Percentiles rank a stretch among this genome's conserved stretches.
Conservation (phyloP, 768 basidiomycete genomes). For the Bullera alba region DNA sequence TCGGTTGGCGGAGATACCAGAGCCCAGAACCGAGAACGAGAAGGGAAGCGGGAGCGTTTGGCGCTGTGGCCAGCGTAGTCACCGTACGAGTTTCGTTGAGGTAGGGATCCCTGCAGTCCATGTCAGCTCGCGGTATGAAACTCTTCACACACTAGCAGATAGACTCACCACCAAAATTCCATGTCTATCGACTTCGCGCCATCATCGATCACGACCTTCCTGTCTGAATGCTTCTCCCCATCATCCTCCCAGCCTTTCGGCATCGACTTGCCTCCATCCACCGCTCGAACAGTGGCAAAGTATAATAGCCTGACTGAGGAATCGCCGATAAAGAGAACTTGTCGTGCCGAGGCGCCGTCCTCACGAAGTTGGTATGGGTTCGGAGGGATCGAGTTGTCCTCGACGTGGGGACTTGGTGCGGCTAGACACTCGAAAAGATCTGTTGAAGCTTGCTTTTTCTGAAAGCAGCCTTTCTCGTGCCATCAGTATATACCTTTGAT, state of each 20-base stretch:
- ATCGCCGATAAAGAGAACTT: constrained; percentile 72
- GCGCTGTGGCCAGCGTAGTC: constrained; percentile 48
- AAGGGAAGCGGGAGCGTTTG: constrained; percentile 52
- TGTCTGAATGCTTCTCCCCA: constrained; percentile 63
- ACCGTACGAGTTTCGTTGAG: constrained; percentile 61
- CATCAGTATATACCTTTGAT: neutral
- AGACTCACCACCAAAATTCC: constrained; percentile 44
- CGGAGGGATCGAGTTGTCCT: neutral
- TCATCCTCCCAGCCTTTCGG: constrained; percentile 52
- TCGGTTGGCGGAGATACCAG: constrained; percentile 77
- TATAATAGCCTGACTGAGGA: constrained; percentile 73
- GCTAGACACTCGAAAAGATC: constrained; percentile 12
- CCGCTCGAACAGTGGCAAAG: constrained; percentile 61
- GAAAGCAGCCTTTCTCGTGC: constrained; percentile 3
- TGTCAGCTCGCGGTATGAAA: constrained; percentile 8
- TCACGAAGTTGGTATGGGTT: too few relatives aligned
- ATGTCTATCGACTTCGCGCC: constrained; percentile 18
- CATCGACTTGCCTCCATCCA: constrained; percentile 53
- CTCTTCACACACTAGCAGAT: neutral
- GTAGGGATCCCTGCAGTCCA: constrained; percentile 64
- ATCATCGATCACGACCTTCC: constrained; percentile 17
- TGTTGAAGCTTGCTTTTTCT: constrained; percentile 8
- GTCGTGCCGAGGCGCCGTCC: constrained; percentile 49
- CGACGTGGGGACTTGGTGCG: neutral
- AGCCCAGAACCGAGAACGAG: constrained; percentile 78